Evolutionary conservation across 73 alveolate genomes (phyloP), one percentile per base, ranked within the genome.

Genomic region (Tetrahymena elliotti): DNA sequence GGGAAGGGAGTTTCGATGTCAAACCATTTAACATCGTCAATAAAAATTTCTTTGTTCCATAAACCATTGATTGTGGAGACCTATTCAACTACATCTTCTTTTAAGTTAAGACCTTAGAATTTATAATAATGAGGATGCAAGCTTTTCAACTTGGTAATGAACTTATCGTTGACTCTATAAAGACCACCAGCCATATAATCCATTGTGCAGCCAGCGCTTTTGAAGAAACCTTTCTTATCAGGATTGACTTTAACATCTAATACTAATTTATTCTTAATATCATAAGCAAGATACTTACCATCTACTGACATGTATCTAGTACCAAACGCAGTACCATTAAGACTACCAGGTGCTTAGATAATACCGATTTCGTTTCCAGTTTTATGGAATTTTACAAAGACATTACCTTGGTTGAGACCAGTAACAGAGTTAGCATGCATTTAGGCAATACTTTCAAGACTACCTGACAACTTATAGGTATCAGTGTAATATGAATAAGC

Each of bases 401-500:
- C 93, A 84, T 33, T 88, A 36, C 97, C 97, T 24, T 52, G 10
- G 35, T 96, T 93, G 27, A 93, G 84, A 35, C 97, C 97, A 0
- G 96, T 96, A 18, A 94, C 95, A 22, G 97, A 94, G 93, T 96
- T 96, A 4, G 97, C 97, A 36, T 95, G 96, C 94, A 95, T 96
- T 20, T 93, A 83, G 4, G 97, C 97, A 31, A 84, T 93, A 39
- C 95, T 83, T 68, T 96, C 97, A 34, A 94, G 34, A 52, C 93
- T 93, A 20, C 97, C 97, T 38, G 92, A 92, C 6, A 96, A 53
- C 35, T 94, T 94, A 68, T 94, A 96, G 33, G 93, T 92, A 27
- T 93, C 95, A 0, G 96, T 95, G 40, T 94, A 83, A 16, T 94
- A 52, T 52, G 92, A 95, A 88, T 94, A 96, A 6, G 95, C 94